Conservation (phyloP, 1,139 yeast genomes). For the Blastobotrys raffinosifermentans region DNA sequence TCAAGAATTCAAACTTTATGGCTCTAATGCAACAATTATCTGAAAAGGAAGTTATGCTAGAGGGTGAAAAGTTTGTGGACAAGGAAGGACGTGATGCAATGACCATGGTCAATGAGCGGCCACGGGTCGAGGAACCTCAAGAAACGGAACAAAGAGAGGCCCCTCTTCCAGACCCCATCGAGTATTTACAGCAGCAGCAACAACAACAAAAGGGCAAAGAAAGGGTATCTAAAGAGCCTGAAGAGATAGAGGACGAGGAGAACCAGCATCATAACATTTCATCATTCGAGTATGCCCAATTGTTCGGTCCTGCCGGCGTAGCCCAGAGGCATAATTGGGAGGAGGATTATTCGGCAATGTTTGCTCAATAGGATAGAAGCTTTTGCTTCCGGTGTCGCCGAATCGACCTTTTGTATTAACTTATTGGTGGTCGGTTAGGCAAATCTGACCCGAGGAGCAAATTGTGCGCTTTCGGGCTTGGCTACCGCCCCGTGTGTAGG, state of each 20-base stretch:
- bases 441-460: no score
- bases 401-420: slow-evolving; percentile 1
- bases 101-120: slow-evolving; percentile 3
- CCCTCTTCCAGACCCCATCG: slow-evolving; percentile 27
- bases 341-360: slow-evolving; percentile 22
- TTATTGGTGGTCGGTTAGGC: no score
- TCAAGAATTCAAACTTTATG: slow-evolving; percentile 35
- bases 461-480: no score
- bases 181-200: slow-evolving; percentile 18
- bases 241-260: slow-evolving; percentile 7
- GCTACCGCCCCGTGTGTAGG: no score
- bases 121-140: slow-evolving; percentile 4
- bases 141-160: slow-evolving; percentile 8
- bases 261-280: slow-evolving; percentile 13
- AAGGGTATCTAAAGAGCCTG: slow-evolving; percentile 5
- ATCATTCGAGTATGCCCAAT: slow-evolving; percentile 24
- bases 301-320: slow-evolving; percentile 20
- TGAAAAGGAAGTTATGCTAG: slow-evolving; percentile 28
- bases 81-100: slow-evolving; percentile 19
- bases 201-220: slow-evolving; percentile 6
- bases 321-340: slow-evolving; percentile 25
- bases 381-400: neutral
- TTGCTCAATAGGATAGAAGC: neutral
- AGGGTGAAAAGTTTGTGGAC: slow-evolving; percentile 33
- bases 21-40: slow-evolving; percentile 36